phyloP scores from a whole-genome alignment of 2,329 filamentous ascomycete species.

The Arthrobotrys entomopaga region DNA sequence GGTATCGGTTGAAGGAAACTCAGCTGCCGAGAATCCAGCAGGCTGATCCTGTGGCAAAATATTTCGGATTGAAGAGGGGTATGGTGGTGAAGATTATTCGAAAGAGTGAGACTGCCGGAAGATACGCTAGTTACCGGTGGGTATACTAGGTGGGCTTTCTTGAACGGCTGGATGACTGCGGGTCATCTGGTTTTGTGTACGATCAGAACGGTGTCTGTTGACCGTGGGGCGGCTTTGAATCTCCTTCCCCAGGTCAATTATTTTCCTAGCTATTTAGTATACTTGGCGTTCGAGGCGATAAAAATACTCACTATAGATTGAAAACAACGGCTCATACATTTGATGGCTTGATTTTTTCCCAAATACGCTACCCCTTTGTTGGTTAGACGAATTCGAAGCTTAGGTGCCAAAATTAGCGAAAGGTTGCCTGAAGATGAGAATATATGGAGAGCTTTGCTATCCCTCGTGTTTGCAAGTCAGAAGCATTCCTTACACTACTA shows the following conservation, averaged over 20 bases:
- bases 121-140: slow-evolving; percentile 94
- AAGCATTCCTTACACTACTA: no score
- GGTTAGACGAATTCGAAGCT: no score
- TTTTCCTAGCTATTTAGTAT: slow-evolving; percentile 25
- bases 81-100: slow-evolving; percentile 99
- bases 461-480: no score
- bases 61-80: slow-evolving; percentile 86
- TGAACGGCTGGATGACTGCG: neutral
- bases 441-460: no score
- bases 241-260: neutral
- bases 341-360: no score
- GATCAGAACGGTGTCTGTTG: slow-evolving; percentile 30
- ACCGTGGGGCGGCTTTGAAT: neutral
- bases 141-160: slow-evolving; percentile 59
- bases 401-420: no score
- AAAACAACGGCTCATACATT: neutral
- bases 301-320: slow-evolving; percentile 25
- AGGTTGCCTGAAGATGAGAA: no score
- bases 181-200: slow-evolving; percentile 25
- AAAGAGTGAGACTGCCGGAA: slow-evolving; percentile 91
- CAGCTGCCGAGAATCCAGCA: slow-evolving; percentile 92
- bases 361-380: no score
- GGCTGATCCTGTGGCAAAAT: slow-evolving; percentile 90
- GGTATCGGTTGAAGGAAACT: slow-evolving; percentile 96
- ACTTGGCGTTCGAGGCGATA: slow-evolving; percentile 51